Percentiles rank a stretch among this genome's conserved stretches.
These are phyloP conservation scores for Vicia faba DNA, from an alignment of 306 rosid species.

Conservation along the genomic window DNA sequence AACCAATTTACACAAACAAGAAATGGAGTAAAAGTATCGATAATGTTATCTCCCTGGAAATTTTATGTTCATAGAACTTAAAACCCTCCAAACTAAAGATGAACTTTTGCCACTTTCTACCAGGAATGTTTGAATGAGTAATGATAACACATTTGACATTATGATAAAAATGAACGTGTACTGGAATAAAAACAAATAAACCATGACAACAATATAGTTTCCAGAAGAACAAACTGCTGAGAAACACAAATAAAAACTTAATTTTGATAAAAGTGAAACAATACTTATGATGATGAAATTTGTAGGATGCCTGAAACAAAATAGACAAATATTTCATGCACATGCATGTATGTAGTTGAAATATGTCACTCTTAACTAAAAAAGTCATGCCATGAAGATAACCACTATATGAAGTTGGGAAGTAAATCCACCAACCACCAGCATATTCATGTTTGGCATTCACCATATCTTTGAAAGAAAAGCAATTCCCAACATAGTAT, in stretches of 20 bases:
- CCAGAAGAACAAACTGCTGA: constrained; percentile 4
- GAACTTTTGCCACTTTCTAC: constrained; percentile 1
- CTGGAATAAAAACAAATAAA: constrained; percentile 12
- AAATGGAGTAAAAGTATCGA: constrained; percentile 15
- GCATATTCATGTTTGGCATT: not conserved
- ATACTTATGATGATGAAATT: constrained; percentile 11
- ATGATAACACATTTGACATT: constrained; percentile 5
- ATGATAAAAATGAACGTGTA: constrained; percentile 4
- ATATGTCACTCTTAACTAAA: not conserved
- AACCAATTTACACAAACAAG: constrained; percentile 19
- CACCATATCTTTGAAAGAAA: not conserved
- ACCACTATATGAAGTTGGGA: constrained; percentile 5
- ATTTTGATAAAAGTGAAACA: not conserved
- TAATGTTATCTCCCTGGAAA: not conserved
- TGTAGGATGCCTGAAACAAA: constrained; percentile 5
- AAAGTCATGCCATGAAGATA: not conserved
- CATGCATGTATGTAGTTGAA: not conserved
- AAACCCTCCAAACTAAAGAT: constrained; percentile 11
- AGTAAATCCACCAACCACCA: not conserved
- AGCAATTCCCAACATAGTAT: not conserved
- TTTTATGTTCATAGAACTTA: constrained; percentile 13
- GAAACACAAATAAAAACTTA: constrained; percentile 2
- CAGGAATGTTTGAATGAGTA: not conserved
- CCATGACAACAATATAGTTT: not conserved
- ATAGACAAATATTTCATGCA: not conserved